A percentile compares a stretch with the other conserved stretches of the same genome.
These are phyloP conservation scores for Entomortierella chlamydospora DNA, from an alignment of 192 early-diverging fungal genomes.

Conservation along the genomic window DNA sequence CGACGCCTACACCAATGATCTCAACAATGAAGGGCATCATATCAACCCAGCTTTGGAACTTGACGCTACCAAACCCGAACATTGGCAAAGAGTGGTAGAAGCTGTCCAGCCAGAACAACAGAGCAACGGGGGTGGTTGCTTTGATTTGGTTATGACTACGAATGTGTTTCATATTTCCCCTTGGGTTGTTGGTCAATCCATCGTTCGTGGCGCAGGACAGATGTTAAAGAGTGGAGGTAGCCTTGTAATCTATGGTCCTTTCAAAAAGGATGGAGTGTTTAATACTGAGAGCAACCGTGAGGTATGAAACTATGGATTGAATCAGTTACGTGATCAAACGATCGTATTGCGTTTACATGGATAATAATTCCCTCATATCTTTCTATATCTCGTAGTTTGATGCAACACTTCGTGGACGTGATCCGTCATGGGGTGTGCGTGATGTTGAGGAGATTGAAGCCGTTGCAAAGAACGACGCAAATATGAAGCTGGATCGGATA, in stretches of 20 bases:
- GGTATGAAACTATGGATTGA: no score
- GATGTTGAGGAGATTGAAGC: constrained; percentile 44
- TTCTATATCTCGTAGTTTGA: constrained; percentile 26
- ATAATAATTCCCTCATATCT: neutral
- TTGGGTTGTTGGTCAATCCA: constrained; percentile 42
- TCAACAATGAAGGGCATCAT: constrained; percentile 23
- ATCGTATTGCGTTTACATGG: no score
- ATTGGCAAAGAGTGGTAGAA: constrained; percentile 23
- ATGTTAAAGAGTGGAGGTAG: constrained; percentile 17
- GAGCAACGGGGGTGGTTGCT: neutral
- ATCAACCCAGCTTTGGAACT: constrained; percentile 34
- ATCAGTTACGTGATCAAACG: no score
- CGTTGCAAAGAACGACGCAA: constrained; percentile 11
- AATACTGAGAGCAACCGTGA: constrained; percentile 48
- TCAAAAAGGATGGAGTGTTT: constrained; percentile 23
- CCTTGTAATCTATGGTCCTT: constrained; percentile 20
- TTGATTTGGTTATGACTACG: constrained; percentile 36
- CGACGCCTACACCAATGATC: constrained; percentile 27
- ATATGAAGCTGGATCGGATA: constrained; percentile 21
- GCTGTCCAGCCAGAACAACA: constrained; percentile 7
- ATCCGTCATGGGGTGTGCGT: constrained; percentile 49
- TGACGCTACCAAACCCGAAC: constrained; percentile 34
- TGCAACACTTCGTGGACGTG: constrained; percentile 23
- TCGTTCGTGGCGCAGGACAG: constrained; percentile 26
- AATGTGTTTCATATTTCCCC: constrained; percentile 53